Conservation (phyloP, 2,329 filamentous ascomycete genomes). For the Clonostachys rhizophaga region DNA sequence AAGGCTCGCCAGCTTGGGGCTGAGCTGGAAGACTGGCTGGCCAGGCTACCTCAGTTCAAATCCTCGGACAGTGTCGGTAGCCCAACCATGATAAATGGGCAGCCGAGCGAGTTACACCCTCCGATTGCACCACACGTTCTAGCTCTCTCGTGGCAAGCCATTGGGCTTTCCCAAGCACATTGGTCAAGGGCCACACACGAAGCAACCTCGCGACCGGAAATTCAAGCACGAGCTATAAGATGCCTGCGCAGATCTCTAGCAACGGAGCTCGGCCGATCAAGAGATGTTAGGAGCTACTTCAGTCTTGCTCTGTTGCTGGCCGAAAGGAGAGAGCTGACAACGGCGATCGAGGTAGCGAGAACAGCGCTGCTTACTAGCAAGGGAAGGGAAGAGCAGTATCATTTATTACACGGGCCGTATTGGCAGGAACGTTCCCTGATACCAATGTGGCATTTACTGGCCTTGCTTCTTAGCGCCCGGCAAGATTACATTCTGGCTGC, state of each 20-base stretch:
- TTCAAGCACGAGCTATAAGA: slow-evolving; percentile 73
- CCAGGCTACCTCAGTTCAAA: slow-evolving; percentile 43
- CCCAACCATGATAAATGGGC: background rate
- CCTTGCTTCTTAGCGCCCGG: slow-evolving; percentile 78
- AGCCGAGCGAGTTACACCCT: slow-evolving; percentile 19
- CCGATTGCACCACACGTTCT: slow-evolving; percentile 55
- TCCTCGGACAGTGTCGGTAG: slow-evolving; percentile 14
- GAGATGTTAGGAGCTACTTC: slow-evolving; percentile 74
- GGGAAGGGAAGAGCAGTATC: slow-evolving; percentile 35
- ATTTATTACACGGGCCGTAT: slow-evolving; percentile 39
- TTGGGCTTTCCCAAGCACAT: slow-evolving; percentile 80
- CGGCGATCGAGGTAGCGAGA: slow-evolving; percentile 80
- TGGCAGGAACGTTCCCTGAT: slow-evolving; percentile 65
- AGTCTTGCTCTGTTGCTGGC: slow-evolving; percentile 81
- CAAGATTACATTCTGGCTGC: slow-evolving; percentile 80
- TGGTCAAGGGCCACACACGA: slow-evolving; percentile 84
- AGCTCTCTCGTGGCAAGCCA: slow-evolving; percentile 73
- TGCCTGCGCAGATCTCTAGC: slow-evolving; percentile 70
- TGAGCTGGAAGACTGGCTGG: slow-evolving; percentile 71
- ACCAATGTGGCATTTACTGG: slow-evolving; percentile 86
- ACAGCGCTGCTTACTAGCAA: slow-evolving; percentile 63
- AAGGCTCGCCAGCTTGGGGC: slow-evolving; percentile 69
- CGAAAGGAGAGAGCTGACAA: slow-evolving; percentile 75
- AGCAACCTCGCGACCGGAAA: slow-evolving; percentile 61
- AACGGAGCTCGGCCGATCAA: slow-evolving; percentile 58